Base-by-base conservation (phyloP, 495 filamentous ascomycete species). In the Penicillium cataractarum region DNA sequence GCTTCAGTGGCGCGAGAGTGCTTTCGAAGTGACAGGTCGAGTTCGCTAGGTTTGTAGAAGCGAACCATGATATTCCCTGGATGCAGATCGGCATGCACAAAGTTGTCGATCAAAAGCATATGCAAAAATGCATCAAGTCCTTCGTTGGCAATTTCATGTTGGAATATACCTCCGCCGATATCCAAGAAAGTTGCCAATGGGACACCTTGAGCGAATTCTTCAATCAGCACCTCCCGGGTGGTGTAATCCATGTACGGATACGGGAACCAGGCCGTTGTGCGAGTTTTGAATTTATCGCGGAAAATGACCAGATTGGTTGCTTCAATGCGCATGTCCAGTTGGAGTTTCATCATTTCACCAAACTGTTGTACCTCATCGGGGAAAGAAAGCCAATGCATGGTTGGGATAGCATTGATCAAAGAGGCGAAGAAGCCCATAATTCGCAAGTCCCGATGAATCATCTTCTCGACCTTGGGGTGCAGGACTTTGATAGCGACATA, bases 1-100 rank as follows among this genome's bases (percentile, higher is more conserved):
- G 80, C 78, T n/a, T 84, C 76, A 0, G 82, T 78, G 57, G 82
- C 77, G 32, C 81, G 79, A 64, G 75, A 77, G 66, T 81, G 74
- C 55, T 82, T 82, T 67, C 81, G 78, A 39, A 84, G 80, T 21
- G 84, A 82, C 10, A 93, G 78, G 61, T 84, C 80, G 5, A 96
- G 84, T 58, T 87, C 82, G 33, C 86, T 87, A 0, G 92, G 88
- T 68, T 95, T 86, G 78, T 98, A 97, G 77, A 99, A 99, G 61
- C 96, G 92, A 50, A 99, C 96, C 94, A 99, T 98, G 78, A 99
- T 98, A 72, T 99, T 99, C 8, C 96, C 96, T 0, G 96, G 96
- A 68, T 99, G 96, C 10, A 99, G 80, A 75, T 99, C 96, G n/a
- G 96, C 95, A 67, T 99, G 96, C 55, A 97, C 87, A 72, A 99